These are phyloP conservation scores for Rosa rugosa DNA, from an alignment of 306 rosid genomes.

Conservation along the genomic window DNA sequence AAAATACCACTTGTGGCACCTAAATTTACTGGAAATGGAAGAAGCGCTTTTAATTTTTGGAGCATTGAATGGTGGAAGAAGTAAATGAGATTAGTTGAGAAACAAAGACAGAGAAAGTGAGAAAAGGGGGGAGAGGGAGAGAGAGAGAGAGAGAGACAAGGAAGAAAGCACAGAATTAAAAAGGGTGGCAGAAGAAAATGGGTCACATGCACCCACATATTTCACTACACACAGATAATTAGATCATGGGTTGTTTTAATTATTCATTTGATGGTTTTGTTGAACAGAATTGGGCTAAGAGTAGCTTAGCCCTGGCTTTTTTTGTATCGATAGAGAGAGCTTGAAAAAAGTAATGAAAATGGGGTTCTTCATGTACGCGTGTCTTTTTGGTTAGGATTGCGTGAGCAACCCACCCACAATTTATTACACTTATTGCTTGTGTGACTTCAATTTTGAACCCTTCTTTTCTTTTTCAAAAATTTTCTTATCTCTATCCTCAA, in stretches of 20 bases:
- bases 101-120: constrained; percentile 27
- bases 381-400: constrained; percentile 50
- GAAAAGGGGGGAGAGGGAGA: background rate
- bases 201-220: constrained; percentile 8
- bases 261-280: background rate
- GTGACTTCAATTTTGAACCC: constrained; percentile 13
- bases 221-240: background rate
- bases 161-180: background rate
- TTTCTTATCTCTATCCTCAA: background rate
- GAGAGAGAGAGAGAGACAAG: background rate
- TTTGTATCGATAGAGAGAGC: background rate
- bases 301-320: background rate
- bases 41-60: constrained; percentile 38
- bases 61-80: constrained; percentile 43
- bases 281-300: background rate
- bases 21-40: constrained; percentile 33
- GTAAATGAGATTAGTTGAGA: constrained; percentile 92
- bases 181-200: background rate
- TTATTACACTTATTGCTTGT: constrained; percentile 25
- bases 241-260: background rate
- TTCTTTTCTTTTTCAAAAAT: background rate
- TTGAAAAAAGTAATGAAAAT: constrained; percentile 24
- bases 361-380: constrained; percentile 43
- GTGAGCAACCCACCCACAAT: constrained; percentile 65
- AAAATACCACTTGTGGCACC: constrained; percentile 27